A percentile compares a stretch with the other conserved stretches of the same genome.
Evolutionary conservation across 2,329 filamentous ascomycete genomes (phyloP).

Genomic region (Sclerotinia sclerotiorum): DNA sequence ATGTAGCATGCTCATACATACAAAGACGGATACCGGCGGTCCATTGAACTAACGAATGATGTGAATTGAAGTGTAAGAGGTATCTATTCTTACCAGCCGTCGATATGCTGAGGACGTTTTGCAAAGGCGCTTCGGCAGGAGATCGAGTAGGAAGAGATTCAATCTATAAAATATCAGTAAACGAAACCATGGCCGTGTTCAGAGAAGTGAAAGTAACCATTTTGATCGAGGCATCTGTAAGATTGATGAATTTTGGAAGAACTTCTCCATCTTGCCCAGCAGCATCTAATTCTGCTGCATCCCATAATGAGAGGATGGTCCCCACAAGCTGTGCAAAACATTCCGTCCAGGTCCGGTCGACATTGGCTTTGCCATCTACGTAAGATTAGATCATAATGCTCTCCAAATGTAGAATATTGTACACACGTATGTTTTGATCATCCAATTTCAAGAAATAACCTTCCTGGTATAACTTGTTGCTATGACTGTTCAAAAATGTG

Average conservation of each 20-base stretch:
- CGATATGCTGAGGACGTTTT: constrained; percentile 93
- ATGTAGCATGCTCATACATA: constrained; percentile 88
- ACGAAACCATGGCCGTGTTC: constrained; percentile 26
- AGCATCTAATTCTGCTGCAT: constrained; percentile 85
- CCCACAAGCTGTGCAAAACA: constrained; percentile 96
- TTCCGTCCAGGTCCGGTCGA: constrained; percentile 89
- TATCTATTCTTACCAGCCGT: constrained; percentile 96
- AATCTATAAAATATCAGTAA: constrained; percentile 55
- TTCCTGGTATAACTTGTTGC: constrained; percentile 95
- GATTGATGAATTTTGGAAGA: constrained; percentile 88
- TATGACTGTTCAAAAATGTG: constrained; percentile 88
- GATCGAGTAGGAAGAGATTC: constrained; percentile 86
- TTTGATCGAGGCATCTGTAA: constrained; percentile 96
- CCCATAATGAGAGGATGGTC: constrained; percentile 93
- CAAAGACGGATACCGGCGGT: constrained; percentile 89
- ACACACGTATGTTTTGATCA: constrained; percentile 87
- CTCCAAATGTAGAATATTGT: constrained; percentile 21
- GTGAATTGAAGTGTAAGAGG: constrained; percentile 91
- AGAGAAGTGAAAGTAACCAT: constrained; percentile 63
- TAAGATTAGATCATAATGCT: constrained; percentile 38
- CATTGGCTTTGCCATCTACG: constrained; percentile 79
- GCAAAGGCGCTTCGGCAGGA: constrained; percentile 72
- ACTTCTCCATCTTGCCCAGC: constrained; percentile 84
- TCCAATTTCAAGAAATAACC: constrained; percentile 97
- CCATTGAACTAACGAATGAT: constrained; percentile 92